Percentiles rank a stretch among this genome's conserved stretches.
Conservation (phyloP, 768 basidiomycete genomes). For the Termitomyces sp. region DNA sequence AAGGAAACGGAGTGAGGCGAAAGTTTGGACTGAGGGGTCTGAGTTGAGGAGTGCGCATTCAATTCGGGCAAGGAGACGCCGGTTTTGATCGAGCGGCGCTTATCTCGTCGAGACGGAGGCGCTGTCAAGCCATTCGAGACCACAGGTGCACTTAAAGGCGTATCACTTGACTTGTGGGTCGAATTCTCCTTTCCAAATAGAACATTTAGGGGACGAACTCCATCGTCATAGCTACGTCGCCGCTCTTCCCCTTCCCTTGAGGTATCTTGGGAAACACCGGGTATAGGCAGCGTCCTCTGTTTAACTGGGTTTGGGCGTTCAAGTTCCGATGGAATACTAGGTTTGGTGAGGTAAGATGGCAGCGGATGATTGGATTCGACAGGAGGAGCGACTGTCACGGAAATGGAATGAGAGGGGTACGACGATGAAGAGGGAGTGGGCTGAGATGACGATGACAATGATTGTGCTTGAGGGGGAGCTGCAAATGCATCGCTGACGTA, state of each 20-base stretch:
- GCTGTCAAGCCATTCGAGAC: conserved; percentile 31
- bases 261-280: conserved; percentile 20
- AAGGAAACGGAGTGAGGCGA: conserved; percentile 32
- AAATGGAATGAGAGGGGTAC: conserved; percentile 32
- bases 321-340: conserved; percentile 14
- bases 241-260: conserved; percentile 28
- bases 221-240: conserved; percentile 44
- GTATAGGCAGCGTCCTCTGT: conserved; percentile 42
- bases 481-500: conserved; percentile 40
- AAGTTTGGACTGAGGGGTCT: conserved; percentile 25
- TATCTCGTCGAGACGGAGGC: conserved; percentile 38
- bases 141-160: conserved; percentile 18
- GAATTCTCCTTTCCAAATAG: conserved; percentile 28
- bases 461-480: conserved; percentile 19
- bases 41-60: conserved; percentile 21
- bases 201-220: conserved; percentile 42
- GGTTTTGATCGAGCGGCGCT: conserved; percentile 51
- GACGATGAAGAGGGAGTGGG: conserved; percentile 13
- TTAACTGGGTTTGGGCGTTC: conserved; percentile 27
- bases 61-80: conserved; percentile 37
- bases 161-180: conserved; percentile 16
- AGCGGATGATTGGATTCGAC: conserved; percentile 19
- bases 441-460: conserved; percentile 18
- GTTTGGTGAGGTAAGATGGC: conserved; percentile 20
- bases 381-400: conserved; percentile 45